Evolutionary conservation across 2,329 filamentous ascomycete species (phyloP), one percentile per base, ranked within the genome.

Genomic region (Xylariaceae sp.): DNA sequence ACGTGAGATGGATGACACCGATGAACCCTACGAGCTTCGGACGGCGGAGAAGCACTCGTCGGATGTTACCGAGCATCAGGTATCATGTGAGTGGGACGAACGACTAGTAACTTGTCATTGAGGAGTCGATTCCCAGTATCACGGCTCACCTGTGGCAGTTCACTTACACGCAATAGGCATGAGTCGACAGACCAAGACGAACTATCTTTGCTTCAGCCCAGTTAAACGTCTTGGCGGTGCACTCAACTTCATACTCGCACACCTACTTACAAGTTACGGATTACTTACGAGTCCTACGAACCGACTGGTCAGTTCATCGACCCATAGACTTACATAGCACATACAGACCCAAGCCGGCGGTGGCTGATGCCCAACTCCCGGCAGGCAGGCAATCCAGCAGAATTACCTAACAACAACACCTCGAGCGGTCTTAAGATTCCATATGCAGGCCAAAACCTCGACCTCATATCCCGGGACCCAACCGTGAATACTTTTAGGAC

Each of bases 11-110:
- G 37, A 42, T 13, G 6, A 13, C 37, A 8, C 37, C 8, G 37
- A 42, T 42, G 9, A 9, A 10, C 9, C 8, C 37, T 8, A 42
- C 4, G 37, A 13, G 8, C 37, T 42, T 10, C 37, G 9, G 11
- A 30, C 23, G 37, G 37, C 37, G 37, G 11, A 13, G 37, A 10
- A 13, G 37, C 4, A 8, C 4, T 42, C 37, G 37, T 45, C 42
- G 42, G 42, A 45, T 45, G 13, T 6, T 45, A 45, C 42, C 42
- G 42, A 45, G 11, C 39, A 49, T 34, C 35, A 15, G 23, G 10
- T 30, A 50, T 57, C 11, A 34, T 59, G 51, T 55, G 37, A 37
- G 57, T 52, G 34, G 59, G 35, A 57, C 57, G 39, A 34, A 23
- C 60, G 51, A 4, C 23, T 30, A 5, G 23, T 1, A 30, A 30